These are phyloP conservation scores for Tuber calosporum DNA, from an alignment of 495 filamentous ascomycete species.

Conservation along the genomic window DNA sequence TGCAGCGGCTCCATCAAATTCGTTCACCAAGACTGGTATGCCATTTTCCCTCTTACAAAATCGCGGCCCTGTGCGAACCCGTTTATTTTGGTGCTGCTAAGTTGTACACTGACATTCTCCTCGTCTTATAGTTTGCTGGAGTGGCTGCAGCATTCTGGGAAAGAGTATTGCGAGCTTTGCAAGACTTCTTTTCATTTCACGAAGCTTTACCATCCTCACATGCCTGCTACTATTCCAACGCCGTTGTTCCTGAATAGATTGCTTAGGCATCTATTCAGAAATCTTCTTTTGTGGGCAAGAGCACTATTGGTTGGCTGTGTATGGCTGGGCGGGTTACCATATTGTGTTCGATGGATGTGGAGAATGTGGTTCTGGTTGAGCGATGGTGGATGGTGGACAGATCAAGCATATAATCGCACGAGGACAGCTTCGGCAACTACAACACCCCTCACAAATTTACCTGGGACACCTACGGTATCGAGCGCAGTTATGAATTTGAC, in stretches of 20 bases:
- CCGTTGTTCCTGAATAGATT: slow-evolving; percentile 72
- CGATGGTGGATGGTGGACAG: slow-evolving; percentile 72
- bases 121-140: slow-evolving; percentile 60
- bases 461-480: slow-evolving; percentile 1
- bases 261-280: slow-evolving; percentile 60
- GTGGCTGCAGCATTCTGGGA: slow-evolving; percentile 95
- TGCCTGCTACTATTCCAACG: slow-evolving; percentile 74
- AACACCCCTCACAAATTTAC: slow-evolving; percentile 7
- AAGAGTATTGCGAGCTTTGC: slow-evolving; percentile 98
- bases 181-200: slow-evolving; percentile 97
- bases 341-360: slow-evolving; percentile 86
- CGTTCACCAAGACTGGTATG: slow-evolving; percentile 82
- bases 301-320: slow-evolving; percentile 72
- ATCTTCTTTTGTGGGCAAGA: slow-evolving; percentile 66
- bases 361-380: slow-evolving; percentile 88
- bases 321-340: slow-evolving; percentile 84
- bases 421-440: slow-evolving; percentile 6
- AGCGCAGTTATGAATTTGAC: slow-evolving; percentile 17
- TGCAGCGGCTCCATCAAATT: slow-evolving; percentile 98
- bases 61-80: neutral
- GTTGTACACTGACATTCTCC: slow-evolving; percentile 11
- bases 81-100: neutral
- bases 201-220: slow-evolving; percentile 87
- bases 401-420: slow-evolving; percentile 21
- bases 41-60: neutral